Conservation (phyloP, 176 grass and related monocot genomes). For the Oropetium thomaeum region DNA sequence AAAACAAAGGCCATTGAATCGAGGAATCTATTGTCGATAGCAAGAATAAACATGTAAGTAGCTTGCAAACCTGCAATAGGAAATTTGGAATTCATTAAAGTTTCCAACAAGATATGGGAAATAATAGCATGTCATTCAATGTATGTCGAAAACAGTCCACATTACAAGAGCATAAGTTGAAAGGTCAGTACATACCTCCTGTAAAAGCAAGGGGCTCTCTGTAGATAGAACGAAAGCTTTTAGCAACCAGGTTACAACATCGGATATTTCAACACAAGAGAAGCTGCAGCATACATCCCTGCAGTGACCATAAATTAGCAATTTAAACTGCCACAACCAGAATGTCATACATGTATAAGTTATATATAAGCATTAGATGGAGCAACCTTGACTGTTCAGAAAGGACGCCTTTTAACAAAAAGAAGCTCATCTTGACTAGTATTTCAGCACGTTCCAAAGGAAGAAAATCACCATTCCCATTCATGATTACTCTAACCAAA, state of each 20-base stretch:
- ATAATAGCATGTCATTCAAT: neutral
- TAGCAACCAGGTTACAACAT: slow-evolving; percentile 68
- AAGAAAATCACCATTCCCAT: slow-evolving; percentile 47
- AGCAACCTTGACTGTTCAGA: slow-evolving; percentile 66
- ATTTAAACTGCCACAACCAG: slow-evolving; percentile 18
- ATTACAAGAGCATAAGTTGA: slow-evolving; percentile 1
- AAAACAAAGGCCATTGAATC: slow-evolving; percentile 42
- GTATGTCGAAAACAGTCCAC: slow-evolving; percentile 4
- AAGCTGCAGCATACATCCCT: slow-evolving; percentile 67
- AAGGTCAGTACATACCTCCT: slow-evolving; percentile 61
- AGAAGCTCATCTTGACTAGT: slow-evolving; percentile 67
- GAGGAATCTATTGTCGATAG: slow-evolving; percentile 59
- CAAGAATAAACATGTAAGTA: slow-evolving; percentile 69
- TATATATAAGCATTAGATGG: neutral
- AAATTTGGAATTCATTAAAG: neutral
- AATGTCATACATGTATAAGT: slow-evolving; percentile 3
- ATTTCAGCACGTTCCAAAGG: slow-evolving; percentile 66
- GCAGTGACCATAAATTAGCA: slow-evolving; percentile 5
- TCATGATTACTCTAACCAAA: slow-evolving; percentile 51
- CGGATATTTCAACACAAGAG: slow-evolving; percentile 47
- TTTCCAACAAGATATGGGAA: slow-evolving; percentile 21
- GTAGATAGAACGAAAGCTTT: slow-evolving; percentile 67
- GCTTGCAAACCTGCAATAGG: slow-evolving; percentile 60
- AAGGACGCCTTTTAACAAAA: slow-evolving; percentile 53
- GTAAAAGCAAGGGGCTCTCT: slow-evolving; percentile 62